Base-by-base conservation (phyloP, 768 basidiomycete species). In the Lepiota brunneoincarnata region DNA sequence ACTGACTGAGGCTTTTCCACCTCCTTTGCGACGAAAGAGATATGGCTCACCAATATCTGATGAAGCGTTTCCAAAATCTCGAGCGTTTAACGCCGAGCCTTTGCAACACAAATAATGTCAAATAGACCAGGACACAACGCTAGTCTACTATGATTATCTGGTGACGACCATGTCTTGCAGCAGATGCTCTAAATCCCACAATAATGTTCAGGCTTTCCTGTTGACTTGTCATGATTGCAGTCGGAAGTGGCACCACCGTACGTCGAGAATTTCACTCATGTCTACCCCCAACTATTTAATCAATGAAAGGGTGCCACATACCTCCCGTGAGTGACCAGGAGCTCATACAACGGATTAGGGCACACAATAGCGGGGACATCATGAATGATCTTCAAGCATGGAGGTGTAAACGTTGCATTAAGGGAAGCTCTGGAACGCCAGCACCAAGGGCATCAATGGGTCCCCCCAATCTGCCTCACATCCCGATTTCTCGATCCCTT, bases 241-340 rank as follows among this genome's bases (percentile, higher is more conserved):
- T 1, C 47, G 49, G 1, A 58, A 56, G 18, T 75, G 68, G 65
- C 75, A 76, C 50, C 75, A 76, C 50, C 64, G 72, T 73, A 53
- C 49, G 69, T 61, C 15, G 28, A 21, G 11, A 12, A 15, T 40
- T 28, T 18, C 9, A n/a, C 15, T 28, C 39, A 3, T 37, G 17
- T 38, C 24, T 38, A 44, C 28, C 14, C 26, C n/a, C 15, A 35
- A 21, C 46, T 31, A 43, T 50, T 31, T 24, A 52, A 31, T 12
- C 7, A 18, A 23, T 23, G 53, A 10, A 47, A 74, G 72, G 72
- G 36, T 72, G 71, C 54, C 75, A 75, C 58, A 42, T 48, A 21
- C 75, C 75, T 1, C 64, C 64, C 7, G 61, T 76, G 9, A 14
- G 59, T 5, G 72, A 75, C 57, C 20, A 24, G 1, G 66, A 68